phyloP scores from a whole-genome alignment of 1,284 basidiomycete genomes.

The Cryptococcus sp. region DNA sequence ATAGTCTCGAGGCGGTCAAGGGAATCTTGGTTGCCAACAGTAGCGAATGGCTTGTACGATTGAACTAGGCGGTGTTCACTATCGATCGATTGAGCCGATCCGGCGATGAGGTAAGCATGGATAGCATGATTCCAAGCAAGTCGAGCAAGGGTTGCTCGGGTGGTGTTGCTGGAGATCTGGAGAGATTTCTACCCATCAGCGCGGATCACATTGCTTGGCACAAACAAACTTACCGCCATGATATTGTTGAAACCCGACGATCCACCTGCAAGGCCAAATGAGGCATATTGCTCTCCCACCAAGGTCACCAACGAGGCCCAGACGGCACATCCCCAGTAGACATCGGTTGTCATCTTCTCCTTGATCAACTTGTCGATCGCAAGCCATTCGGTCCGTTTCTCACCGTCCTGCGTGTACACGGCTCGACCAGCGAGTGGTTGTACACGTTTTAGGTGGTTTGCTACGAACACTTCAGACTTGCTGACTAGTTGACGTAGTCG shows the following conservation, averaged over 20 bases:
- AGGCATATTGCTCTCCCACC: constrained; percentile 39
- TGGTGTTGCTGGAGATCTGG: constrained; percentile 26
- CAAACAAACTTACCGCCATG: constrained; percentile 45
- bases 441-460: constrained; percentile 23
- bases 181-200: constrained; percentile 26
- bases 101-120: constrained; percentile 39
- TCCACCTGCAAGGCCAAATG: constrained; percentile 24
- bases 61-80: constrained; percentile 20
- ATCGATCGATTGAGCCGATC: constrained; percentile 15
- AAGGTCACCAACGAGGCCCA: constrained; percentile 43
- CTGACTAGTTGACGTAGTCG: constrained; percentile 13
- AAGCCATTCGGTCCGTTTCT: constrained; percentile 35
- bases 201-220: not conserved
- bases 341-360: constrained; percentile 29
- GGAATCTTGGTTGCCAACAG: constrained; percentile 17
- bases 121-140: constrained; percentile 46
- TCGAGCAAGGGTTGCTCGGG: constrained; percentile 31
- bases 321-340: constrained; percentile 44
- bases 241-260: constrained; percentile 36
- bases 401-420: constrained; percentile 19
- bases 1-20: constrained; percentile 21
- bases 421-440: constrained; percentile 10
- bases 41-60: constrained; percentile 30
- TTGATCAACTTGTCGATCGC: constrained; percentile 29
- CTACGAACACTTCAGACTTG: constrained; percentile 26